Base-by-base conservation (phyloP, 2,329 filamentous ascomycete species). In the Arthroderma sp. region DNA sequence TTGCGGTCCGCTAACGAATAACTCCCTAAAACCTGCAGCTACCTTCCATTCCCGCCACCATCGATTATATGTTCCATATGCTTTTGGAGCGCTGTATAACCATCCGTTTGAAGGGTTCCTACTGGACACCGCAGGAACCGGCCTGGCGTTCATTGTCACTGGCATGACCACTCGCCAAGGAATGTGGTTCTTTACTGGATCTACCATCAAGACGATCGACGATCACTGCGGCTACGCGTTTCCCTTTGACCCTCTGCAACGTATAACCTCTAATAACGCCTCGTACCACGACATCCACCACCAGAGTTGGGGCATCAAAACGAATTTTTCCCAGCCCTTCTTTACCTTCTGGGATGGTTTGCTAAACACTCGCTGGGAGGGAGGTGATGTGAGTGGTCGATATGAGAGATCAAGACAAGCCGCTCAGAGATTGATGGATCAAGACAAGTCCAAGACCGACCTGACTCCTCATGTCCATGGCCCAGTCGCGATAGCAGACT, bases 251-350 rank as follows among this genome's bases (percentile, higher is more conserved):
- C 89, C 89, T 2, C 71, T 96, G 44, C 88, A 95, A 71, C 80
- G 83, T 59, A 73, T 96, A 49, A 94, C 88, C 38, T 83, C 83
- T 62, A 96, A 98, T 72, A 95, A 96, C 55, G 89, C 91, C 28
- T 82, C 81, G 32, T 98, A 96, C 65, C 91, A 98, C 60, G 91
- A 98, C 59, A 89, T 98, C 48, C 91, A 98, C 66, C 91, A 98
- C 68, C 91, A 98, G 67, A 93, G 85, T 65, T 96, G 89, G 88
- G 91, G 91, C 46, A 94, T 98, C 73, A 98, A 96, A 58, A 70
- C 66, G 41, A 68, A 70, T 50, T 70, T 68, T 46, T 68, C 66
- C 6, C 67, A 70, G 44, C 66, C 66, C n/a, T 69, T 68, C 53
- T 95, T 96, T 68, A 95, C 84, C 40, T 87, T 95, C 67, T 96